Conservation (phyloP, 1,284 basidiomycete species). For the Rhodotorula sp. region DNA sequence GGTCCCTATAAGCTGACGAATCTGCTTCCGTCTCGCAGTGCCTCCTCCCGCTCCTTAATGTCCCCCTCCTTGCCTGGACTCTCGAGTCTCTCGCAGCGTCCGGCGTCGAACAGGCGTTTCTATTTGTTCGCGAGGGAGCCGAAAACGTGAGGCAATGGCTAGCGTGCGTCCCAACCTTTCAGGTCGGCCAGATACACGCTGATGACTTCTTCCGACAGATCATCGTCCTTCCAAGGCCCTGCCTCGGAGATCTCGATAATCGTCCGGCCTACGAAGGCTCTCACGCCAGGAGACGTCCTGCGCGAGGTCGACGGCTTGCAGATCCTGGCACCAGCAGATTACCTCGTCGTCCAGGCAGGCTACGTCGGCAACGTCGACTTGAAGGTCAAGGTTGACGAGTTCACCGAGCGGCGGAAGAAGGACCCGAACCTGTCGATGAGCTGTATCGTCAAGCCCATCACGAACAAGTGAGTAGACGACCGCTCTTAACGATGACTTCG, state of each 20-base stretch:
- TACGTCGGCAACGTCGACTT: constrained; percentile 91
- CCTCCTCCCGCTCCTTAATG: constrained; percentile 89
- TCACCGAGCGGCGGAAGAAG: constrained; percentile 28
- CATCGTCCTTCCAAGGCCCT: constrained; percentile 3
- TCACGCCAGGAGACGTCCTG: constrained; percentile 91
- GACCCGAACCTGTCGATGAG: constrained; percentile 42
- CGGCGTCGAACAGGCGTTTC: constrained; percentile 92
- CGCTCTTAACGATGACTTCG: constrained; percentile 38
- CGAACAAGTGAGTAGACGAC: constrained; percentile 15
- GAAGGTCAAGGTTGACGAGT: constrained; percentile 75
- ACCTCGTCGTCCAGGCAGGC: constrained; percentile 90
- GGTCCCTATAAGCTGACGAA: not conserved
- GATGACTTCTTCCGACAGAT: constrained; percentile 8
- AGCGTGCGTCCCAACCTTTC: constrained; percentile 57
- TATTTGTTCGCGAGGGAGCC: constrained; percentile 80
- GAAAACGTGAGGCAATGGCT: constrained; percentile 77
- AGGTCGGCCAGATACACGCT: not conserved
- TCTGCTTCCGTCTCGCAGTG: constrained; percentile 57
- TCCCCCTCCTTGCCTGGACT: constrained; percentile 90
- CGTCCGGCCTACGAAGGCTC: constrained; percentile 57
- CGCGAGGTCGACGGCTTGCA: constrained; percentile 87
- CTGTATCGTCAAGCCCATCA: constrained; percentile 38
- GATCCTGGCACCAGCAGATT: constrained; percentile 76
- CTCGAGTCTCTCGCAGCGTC: constrained; percentile 88
- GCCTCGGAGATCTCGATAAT: constrained; percentile 30